Percentiles rank a stretch among this genome's conserved stretches.
Evolutionary conservation across 768 basidiomycete genomes (phyloP).

Genomic region (Rhizopogon vinicolor): DNA sequence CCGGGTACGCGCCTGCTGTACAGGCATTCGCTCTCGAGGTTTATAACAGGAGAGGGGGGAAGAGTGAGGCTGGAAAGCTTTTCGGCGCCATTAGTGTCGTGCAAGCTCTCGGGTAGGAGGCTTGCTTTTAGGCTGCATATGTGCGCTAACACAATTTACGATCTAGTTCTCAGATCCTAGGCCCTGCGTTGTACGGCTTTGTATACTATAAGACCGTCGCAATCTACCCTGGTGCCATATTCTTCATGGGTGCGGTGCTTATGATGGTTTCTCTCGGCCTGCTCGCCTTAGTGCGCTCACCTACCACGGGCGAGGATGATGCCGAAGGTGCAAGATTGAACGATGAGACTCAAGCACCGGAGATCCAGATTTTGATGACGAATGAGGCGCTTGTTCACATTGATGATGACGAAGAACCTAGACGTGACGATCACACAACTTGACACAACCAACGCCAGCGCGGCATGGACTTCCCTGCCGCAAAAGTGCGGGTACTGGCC

Average conservation of each 20-base stretch:
- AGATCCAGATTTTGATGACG: neutral
- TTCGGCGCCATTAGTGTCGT: constrained; percentile 81
- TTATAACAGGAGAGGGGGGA: constrained; percentile 47
- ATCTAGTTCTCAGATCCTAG: constrained; percentile 58
- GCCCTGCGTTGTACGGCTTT: constrained; percentile 69
- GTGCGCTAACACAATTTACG: neutral
- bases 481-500: no score
- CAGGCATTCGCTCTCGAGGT: constrained; percentile 71
- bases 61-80: constrained; percentile 61
- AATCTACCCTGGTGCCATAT: constrained; percentile 63
- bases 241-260: constrained; percentile 47
- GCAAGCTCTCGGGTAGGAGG: constrained; percentile 55
- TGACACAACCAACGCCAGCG: no score
- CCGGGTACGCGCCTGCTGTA: constrained; percentile 60
- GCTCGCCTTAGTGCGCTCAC: constrained; percentile 44
- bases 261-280: constrained; percentile 39
- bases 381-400: constrained; percentile 2
- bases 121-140: neutral
- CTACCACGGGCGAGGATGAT: constrained; percentile 6
- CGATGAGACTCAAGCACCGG: constrained; percentile 1
- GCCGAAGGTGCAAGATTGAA: neutral
- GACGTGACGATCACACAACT: neutral
- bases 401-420: neutral
- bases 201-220: constrained; percentile 70
- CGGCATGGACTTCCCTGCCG: no score